These are phyloP conservation scores for Talaromyces nanjingensis DNA, from an alignment of 495 filamentous ascomycete genomes.

Conservation along the genomic window DNA sequence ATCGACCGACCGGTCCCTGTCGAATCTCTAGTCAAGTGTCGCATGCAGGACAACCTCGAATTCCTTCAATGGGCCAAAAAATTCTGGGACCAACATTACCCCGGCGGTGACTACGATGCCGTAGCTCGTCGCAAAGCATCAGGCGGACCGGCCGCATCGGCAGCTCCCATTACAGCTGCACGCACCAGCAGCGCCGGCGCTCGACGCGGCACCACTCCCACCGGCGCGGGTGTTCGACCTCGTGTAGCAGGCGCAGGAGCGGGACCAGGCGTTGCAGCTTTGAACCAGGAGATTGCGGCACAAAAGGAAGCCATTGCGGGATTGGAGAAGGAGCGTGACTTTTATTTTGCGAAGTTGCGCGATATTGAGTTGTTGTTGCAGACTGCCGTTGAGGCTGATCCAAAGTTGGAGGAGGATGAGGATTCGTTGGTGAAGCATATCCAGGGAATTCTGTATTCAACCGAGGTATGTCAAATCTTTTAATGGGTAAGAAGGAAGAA, in stretches of 20 bases:
- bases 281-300: slow-evolving; percentile 73
- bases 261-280: slow-evolving; percentile 49
- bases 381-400: slow-evolving; percentile 81
- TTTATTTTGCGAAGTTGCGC: slow-evolving; percentile 96
- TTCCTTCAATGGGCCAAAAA: slow-evolving; percentile 95
- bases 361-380: slow-evolving; percentile 95
- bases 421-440: slow-evolving; percentile 88
- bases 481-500: no score
- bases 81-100: slow-evolving; percentile 98
- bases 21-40: slow-evolving; percentile 86
- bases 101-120: slow-evolving; percentile 93
- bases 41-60: slow-evolving; percentile 99
- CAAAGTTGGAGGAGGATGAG: slow-evolving; percentile 87
- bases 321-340: slow-evolving; percentile 89
- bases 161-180: slow-evolving; percentile 34
- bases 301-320: slow-evolving; percentile 83
- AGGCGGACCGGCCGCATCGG: slow-evolving; percentile 48
- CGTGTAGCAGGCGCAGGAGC: slow-evolving; percentile 40
- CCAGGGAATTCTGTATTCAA: slow-evolving; percentile 94
- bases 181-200: slow-evolving; percentile 45
- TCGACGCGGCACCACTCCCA: slow-evolving; percentile 68
- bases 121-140: slow-evolving; percentile 74
- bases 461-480: slow-evolving; percentile 54
- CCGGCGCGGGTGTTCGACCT: slow-evolving; percentile 43
- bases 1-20: slow-evolving; percentile 86